Percentiles rank a stretch among this genome's conserved stretches.
phyloP scores from a whole-genome alignment of 371 early-diverging fungal species.

The Mucor indicus region DNA sequence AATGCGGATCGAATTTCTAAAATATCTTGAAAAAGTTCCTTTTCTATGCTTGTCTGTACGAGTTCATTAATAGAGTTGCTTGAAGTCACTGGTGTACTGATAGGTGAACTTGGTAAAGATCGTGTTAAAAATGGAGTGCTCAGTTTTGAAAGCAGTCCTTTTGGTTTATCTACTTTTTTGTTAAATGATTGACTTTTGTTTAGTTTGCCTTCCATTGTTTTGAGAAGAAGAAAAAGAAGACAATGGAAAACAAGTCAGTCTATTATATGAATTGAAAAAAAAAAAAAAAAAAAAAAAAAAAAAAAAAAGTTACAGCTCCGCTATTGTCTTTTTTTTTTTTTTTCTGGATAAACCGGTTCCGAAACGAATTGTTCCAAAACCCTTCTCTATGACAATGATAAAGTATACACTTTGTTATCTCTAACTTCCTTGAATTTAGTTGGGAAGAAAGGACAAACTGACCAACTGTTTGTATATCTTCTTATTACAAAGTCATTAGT shows the following conservation, averaged over 20 bases:
- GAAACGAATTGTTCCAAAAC: too few relatives aligned
- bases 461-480: too few relatives aligned
- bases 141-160: constrained; percentile 2
- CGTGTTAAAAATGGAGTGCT: neutral
- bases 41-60: neutral
- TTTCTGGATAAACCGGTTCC: too few relatives aligned
- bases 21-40: constrained; percentile 35
- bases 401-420: too few relatives aligned
- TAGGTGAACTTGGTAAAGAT: constrained; percentile 1
- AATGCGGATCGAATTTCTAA: constrained; percentile 53
- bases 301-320: neutral
- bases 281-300: neutral
- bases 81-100: neutral
- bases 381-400: too few relatives aligned
- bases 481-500: too few relatives aligned
- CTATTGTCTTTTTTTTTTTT: neutral
- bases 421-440: too few relatives aligned
- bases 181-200: constrained; percentile 2
- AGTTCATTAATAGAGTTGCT: neutral
- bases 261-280: neutral
- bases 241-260: neutral
- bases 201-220: neutral
- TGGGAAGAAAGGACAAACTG: too few relatives aligned
- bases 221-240: neutral
- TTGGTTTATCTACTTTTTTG: neutral